These are phyloP conservation scores for Aspergillus jensenii DNA, from an alignment of 2,329 filamentous ascomycete genomes.

Conservation along the genomic window DNA sequence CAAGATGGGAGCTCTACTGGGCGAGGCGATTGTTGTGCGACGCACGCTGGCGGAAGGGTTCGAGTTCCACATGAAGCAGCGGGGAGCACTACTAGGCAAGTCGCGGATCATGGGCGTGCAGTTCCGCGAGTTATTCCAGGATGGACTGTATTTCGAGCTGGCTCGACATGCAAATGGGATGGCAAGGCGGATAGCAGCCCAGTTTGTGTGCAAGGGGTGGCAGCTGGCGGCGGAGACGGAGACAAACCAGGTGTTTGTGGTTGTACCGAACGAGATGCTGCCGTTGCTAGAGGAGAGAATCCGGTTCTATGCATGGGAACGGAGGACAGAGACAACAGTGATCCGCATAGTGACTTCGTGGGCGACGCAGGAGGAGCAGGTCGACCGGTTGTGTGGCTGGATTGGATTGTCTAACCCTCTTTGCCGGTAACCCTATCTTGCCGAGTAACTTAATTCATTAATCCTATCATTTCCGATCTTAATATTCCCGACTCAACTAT, in stretches of 20 bases:
- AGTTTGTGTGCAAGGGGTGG: conserved; percentile 46
- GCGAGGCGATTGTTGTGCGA: conserved; percentile 53
- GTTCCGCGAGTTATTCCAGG: conserved; percentile 51
- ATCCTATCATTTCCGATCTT: no score
- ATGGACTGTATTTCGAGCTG: conserved; percentile 48
- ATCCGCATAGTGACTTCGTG: conserved; percentile 52
- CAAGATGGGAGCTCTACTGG: conserved; percentile 53
- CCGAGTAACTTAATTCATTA: background rate
- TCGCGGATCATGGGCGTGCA: conserved; percentile 51
- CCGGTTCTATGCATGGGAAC: conserved; percentile 52
- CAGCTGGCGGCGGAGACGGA: conserved; percentile 46
- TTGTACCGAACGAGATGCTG: conserved; percentile 42
- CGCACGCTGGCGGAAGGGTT: conserved; percentile 48
- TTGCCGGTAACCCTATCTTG: background rate
- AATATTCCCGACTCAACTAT: background rate
- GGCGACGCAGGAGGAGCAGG: conserved; percentile 48
- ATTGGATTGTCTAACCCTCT: background rate
- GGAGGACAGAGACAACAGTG: conserved; percentile 37
- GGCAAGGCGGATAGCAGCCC: conserved; percentile 45
- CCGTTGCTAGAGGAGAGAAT: conserved; percentile 44
- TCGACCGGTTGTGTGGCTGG: conserved; percentile 34
- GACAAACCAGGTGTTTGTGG: conserved; percentile 55
- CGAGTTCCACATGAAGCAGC: conserved; percentile 54
- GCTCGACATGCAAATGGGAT: conserved; percentile 47
- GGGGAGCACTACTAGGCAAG: conserved; percentile 53